A percentile compares a stretch with the other conserved stretches of the same genome.
Evolutionary conservation across 768 basidiomycete genomes (phyloP).

Genomic region (Kwoniella sp.): DNA sequence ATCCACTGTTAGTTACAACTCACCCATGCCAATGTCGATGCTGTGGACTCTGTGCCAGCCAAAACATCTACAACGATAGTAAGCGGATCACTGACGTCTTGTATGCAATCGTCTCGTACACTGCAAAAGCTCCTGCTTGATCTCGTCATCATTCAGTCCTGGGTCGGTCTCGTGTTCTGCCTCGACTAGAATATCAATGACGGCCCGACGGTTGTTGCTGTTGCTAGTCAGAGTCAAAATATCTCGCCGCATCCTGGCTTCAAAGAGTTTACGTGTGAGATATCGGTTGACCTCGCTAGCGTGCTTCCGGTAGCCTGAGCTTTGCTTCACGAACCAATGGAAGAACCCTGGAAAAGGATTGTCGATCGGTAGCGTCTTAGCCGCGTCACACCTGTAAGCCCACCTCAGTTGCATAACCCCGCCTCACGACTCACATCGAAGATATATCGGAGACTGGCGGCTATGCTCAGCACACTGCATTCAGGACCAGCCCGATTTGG

Average conservation of each 20-base stretch:
- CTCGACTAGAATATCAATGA: no score
- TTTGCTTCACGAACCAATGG: constrained; percentile 22
- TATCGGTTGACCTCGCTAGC: constrained; percentile 8
- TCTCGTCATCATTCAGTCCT: constrained; percentile 31
- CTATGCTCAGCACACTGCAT: no score
- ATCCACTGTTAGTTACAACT: not conserved
- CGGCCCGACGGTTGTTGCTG: no score
- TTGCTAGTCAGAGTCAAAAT: no score
- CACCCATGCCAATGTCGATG: constrained; percentile 33
- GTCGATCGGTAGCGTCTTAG: constrained; percentile 27
- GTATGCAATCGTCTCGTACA: constrained; percentile 14
- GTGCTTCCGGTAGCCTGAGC: constrained; percentile 17
- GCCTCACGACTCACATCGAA: constrained; percentile 38
- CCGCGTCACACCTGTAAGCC: no score
- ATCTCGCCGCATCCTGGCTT: no score
- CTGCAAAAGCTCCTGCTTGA: constrained; percentile 38
- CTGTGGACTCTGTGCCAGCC: constrained; percentile 40
- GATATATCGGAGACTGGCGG: constrained; percentile 18
- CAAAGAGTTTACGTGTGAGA: no score
- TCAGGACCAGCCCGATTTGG: no score
- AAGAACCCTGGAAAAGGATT: constrained; percentile 27
- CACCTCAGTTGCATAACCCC: no score
- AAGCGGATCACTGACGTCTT: not conserved
- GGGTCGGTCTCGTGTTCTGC: no score
- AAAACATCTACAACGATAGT: constrained; percentile 21